Conservation (phyloP, 2,329 filamentous ascomycete species). For the Blastomyces gilchristii region DNA sequence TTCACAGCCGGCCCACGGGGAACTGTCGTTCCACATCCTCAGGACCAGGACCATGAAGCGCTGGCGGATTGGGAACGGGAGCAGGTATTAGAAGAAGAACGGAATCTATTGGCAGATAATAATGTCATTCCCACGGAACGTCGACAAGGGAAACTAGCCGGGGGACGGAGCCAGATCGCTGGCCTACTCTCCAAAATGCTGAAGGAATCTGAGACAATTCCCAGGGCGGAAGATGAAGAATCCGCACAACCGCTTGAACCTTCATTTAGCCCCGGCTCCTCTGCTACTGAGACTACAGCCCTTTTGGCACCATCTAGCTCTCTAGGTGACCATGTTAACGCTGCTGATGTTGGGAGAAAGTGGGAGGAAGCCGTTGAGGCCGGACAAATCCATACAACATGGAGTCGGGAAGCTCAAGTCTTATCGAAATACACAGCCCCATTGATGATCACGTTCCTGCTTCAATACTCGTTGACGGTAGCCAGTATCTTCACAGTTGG, state of each 20-base stretch:
- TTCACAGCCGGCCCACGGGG: slow-evolving; percentile 63
- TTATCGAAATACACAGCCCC: slow-evolving; percentile 61
- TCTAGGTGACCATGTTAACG: slow-evolving; percentile 38
- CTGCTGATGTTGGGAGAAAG: slow-evolving; percentile 50
- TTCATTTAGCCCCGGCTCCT: neutral
- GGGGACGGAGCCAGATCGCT: slow-evolving; percentile 18
- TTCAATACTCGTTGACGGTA: slow-evolving; percentile 79
- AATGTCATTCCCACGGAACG: slow-evolving; percentile 47
- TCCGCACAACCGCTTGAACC: slow-evolving; percentile 6
- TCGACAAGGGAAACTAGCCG: slow-evolving; percentile 16
- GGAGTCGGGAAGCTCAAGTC: slow-evolving; percentile 80
- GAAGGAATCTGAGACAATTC: slow-evolving; percentile 11
- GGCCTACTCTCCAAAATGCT: slow-evolving; percentile 11
- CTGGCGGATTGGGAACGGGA: slow-evolving; percentile 45
- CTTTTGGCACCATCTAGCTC: slow-evolving; percentile 35
- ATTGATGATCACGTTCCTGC: slow-evolving; percentile 61
- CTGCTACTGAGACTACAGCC: slow-evolving; percentile 39
- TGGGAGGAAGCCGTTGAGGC: slow-evolving; percentile 79
- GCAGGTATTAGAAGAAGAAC: slow-evolving; percentile 46
- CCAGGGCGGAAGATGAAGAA: slow-evolving; percentile 17
- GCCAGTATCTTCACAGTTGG: slow-evolving; percentile 71
- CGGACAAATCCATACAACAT: slow-evolving; percentile 77
- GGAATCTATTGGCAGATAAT: slow-evolving; percentile 50
- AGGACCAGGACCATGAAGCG: slow-evolving; percentile 37
- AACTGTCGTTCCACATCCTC: slow-evolving; percentile 49